A percentile compares a stretch with the other conserved stretches of the same genome.
Conservation (phyloP, 2,329 filamentous ascomycete species). For the Arthrobotrys entomopaga region DNA sequence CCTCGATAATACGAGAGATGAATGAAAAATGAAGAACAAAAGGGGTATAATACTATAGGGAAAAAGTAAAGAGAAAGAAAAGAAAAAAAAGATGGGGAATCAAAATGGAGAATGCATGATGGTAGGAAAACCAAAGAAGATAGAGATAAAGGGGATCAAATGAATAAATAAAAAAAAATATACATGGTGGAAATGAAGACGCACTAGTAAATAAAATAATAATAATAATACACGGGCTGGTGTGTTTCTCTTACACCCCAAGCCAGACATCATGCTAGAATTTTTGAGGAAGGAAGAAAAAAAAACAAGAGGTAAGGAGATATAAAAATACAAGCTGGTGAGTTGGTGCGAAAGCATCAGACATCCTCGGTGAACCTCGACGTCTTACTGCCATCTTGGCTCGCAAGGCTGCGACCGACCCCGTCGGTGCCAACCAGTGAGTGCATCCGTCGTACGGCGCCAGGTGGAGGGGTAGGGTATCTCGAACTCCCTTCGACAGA, state of each 20-base stretch:
- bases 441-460: conserved; percentile 48
- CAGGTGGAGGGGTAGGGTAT: conserved; percentile 45
- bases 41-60: conserved; percentile 44
- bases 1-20: neutral
- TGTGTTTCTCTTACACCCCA: neutral
- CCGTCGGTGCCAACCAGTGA: conserved; percentile 47
- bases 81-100: conserved; percentile 12
- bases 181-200: conserved; percentile 40
- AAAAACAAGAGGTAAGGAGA: conserved; percentile 2
- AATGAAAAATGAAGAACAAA: conserved; percentile 21
- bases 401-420: conserved; percentile 50
- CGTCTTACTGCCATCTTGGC: conserved; percentile 54
- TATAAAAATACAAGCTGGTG: conserved; percentile 11
- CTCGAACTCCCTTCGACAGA: conserved; percentile 41
- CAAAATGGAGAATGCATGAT: neutral
- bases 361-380: conserved; percentile 54
- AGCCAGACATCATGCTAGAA: conserved; percentile 22
- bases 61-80: conserved; percentile 13
- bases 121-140: conserved; percentile 4
- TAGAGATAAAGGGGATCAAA: too few relatives aligned
- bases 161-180: conserved; percentile 11
- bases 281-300: neutral
- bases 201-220: conserved; percentile 35
- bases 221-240: conserved; percentile 34
- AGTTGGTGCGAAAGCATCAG: conserved; percentile 9